These are phyloP conservation scores for Paecilomyces niveus DNA, from an alignment of 2,329 filamentous ascomycete species.

Conservation along the genomic window DNA sequence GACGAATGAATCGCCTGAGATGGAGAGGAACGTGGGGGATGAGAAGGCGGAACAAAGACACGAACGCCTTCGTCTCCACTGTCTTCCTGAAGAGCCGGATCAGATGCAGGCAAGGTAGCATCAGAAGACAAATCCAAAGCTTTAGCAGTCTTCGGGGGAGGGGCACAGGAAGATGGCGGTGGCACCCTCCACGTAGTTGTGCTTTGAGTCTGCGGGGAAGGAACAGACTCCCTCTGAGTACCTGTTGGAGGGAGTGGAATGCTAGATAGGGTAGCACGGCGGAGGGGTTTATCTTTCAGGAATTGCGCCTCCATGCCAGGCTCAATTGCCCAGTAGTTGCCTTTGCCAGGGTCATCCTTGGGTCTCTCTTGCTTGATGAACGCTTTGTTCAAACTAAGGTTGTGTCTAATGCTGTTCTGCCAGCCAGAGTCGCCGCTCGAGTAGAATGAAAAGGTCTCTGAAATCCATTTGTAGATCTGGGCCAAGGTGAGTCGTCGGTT, in stretches of 20 bases:
- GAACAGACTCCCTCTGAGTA: conserved; percentile 20
- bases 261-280: conserved; percentile 39
- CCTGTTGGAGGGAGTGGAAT: conserved; percentile 28
- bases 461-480: conserved; percentile 99
- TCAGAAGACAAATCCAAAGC: conserved; percentile 62
- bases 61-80: conserved; percentile 37
- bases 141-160: conserved; percentile 17
- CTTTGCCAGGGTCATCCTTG: conserved; percentile 95
- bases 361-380: conserved; percentile 93
- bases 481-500: conserved; percentile 78
- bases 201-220: conserved; percentile 22
- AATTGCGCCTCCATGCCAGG: conserved; percentile 85
- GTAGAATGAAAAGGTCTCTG: conserved; percentile 89
- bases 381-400: conserved; percentile 91
- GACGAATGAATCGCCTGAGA: conserved; percentile 71
- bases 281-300: conserved; percentile 70
- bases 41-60: conserved; percentile 15
- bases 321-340: conserved; percentile 93
- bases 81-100: conserved; percentile 53
- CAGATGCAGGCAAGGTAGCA: conserved; percentile 67
- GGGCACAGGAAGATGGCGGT: conserved; percentile 16
- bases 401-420: conserved; percentile 99
- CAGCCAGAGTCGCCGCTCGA: conserved; percentile 77
- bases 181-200: conserved; percentile 29
- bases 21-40: conserved; percentile 38